Evolutionary conservation across 129 eudicot species (phyloP).

Genomic region (Smallanthus sonchifolius): DNA sequence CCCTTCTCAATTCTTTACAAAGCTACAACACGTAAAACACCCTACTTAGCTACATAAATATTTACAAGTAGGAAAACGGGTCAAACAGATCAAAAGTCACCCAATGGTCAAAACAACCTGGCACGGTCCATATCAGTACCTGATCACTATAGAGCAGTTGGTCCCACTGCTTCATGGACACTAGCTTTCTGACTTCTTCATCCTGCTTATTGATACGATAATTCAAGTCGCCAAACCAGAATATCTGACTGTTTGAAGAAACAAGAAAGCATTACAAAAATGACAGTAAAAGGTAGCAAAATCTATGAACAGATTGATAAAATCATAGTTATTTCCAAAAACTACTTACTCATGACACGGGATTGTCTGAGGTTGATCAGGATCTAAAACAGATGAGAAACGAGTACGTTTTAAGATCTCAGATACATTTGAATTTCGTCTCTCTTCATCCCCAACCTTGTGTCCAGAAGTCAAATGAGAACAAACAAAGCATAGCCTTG

Average conservation of each 20-base stretch:
- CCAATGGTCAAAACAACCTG: neutral
- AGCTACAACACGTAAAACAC: constrained; percentile 46
- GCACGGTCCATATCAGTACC: constrained; percentile 33
- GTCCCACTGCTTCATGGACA: constrained; percentile 63
- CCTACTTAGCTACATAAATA: constrained; percentile 2
- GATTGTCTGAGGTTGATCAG: constrained; percentile 78
- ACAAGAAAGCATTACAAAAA: neutral
- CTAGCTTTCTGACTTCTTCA: constrained; percentile 73
- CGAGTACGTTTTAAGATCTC: constrained; percentile 85
- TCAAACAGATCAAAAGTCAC: neutral
- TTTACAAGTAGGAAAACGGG: neutral
- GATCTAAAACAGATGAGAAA: constrained; percentile 68
- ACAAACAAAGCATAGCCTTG: constrained; percentile 88
- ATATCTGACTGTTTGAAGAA: constrained; percentile 68
- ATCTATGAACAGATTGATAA: neutral
- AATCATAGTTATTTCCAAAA: neutral
- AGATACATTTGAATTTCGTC: constrained; percentile 81
- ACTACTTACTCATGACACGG: constrained; percentile 86
- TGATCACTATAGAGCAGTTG: constrained; percentile 77
- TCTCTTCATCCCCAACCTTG: constrained; percentile 71
- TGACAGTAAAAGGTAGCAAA: neutral
- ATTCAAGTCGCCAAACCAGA: constrained; percentile 98
- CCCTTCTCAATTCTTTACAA: constrained; percentile 63
- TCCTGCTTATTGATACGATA: constrained; percentile 91
- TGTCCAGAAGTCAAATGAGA: constrained; percentile 94